A percentile compares a stretch with the other conserved stretches of the same genome.
These are phyloP conservation scores for Magnolia sinica DNA, from an alignment of 164 flowering plant genomes.

Conservation along the genomic window DNA sequence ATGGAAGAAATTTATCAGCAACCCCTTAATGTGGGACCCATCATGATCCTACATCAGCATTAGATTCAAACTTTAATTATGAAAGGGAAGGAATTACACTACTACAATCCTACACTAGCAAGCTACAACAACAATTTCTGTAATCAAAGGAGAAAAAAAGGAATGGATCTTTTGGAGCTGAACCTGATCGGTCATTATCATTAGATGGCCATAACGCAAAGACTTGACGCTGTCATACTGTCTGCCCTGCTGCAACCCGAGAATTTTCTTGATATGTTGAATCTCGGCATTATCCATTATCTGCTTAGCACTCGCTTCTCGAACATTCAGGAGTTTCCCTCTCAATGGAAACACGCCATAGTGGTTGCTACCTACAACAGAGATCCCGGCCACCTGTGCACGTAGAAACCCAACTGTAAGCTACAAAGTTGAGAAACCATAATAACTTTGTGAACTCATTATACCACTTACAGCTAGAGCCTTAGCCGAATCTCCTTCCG, in stretches of 20 bases:
- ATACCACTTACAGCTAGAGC: constrained; percentile 78
- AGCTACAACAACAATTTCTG: too few relatives aligned
- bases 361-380: constrained; percentile 66
- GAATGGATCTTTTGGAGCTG: too few relatives aligned
- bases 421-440: too few relatives aligned
- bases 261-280: constrained; percentile 66
- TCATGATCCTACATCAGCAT: constrained; percentile 72
- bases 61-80: neutral
- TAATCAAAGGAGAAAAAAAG: neutral
- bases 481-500: constrained; percentile 99
- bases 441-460: too few relatives aligned
- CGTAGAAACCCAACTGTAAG: neutral
- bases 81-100: neutral
- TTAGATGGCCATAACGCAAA: constrained; percentile 84
- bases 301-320: constrained; percentile 86
- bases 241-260: constrained; percentile 76
- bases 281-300: constrained; percentile 75
- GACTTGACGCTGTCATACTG: constrained; percentile 56
- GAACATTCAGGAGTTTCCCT: constrained; percentile 92
- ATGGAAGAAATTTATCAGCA: constrained; percentile 85
- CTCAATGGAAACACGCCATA: constrained; percentile 94
- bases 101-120: neutral
- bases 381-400: constrained; percentile 71
- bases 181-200: constrained; percentile 99
- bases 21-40: constrained; percentile 94